Evolutionary conservation across 2,329 filamentous ascomycete genomes (phyloP).

Genomic region (Pseudonectria foliicola): DNA sequence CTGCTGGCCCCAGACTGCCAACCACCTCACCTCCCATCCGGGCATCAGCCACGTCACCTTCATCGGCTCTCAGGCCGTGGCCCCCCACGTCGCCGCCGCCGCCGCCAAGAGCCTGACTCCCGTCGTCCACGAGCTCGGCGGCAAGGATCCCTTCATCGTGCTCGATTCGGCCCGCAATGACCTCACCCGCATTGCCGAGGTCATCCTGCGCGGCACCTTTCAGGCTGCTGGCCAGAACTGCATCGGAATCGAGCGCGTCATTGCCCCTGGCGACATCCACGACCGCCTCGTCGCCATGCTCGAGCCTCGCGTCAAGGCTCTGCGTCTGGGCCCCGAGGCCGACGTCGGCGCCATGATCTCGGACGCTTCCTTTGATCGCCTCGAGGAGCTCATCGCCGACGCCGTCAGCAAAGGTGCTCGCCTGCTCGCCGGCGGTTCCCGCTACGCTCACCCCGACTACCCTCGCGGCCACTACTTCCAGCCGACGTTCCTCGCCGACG

Average conservation of each 20-base stretch:
- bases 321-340: conserved; percentile 69
- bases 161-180: conserved; percentile 67
- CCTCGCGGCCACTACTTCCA: conserved; percentile 83
- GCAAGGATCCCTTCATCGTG: conserved; percentile 87
- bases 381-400: conserved; percentile 70
- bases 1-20: conserved; percentile 81
- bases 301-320: conserved; percentile 61
- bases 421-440: conserved; percentile 72
- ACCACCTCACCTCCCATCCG: conserved; percentile 76
- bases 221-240: conserved; percentile 96
- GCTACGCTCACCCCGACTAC: conserved; percentile 63
- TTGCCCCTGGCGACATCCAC: conserved; percentile 76
- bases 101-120: conserved; percentile 83
- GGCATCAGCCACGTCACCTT: conserved; percentile 87
- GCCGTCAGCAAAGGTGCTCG: conserved; percentile 74
- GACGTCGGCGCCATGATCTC: conserved; percentile 93
- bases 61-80: conserved; percentile 83
- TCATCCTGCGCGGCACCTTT: conserved; percentile 87
- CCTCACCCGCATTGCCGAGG: conserved; percentile 66
- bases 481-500: conserved; percentile 85
- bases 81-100: conserved; percentile 78
- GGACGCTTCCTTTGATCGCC: conserved; percentile 61
- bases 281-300: conserved; percentile 63
- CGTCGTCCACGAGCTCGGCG: conserved; percentile 83
- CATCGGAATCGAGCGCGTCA: conserved; percentile 90